Conservation (phyloP, 202 grass and related monocot species). For the Brachypodium distachyon region DNA sequence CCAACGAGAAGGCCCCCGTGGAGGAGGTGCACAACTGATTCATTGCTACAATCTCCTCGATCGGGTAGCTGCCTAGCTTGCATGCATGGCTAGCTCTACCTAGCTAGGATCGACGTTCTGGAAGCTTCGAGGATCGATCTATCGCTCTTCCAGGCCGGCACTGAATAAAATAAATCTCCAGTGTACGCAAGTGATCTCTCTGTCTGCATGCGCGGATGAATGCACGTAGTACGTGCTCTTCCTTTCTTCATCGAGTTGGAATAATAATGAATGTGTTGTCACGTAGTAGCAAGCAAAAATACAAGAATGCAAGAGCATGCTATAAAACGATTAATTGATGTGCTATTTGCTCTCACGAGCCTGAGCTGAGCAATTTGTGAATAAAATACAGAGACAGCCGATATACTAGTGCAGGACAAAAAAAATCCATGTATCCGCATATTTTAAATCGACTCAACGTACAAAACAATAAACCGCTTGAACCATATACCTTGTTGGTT, state of each 20-base stretch:
- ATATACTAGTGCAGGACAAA: no score
- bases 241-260: neutral
- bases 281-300: no score
- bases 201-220: neutral
- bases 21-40: conserved; percentile 46
- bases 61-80: neutral
- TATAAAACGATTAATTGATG: no score
- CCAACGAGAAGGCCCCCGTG: conserved; percentile 35
- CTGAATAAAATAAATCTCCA: conserved; percentile 1
- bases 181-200: neutral
- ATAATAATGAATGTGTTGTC: neutral
- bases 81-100: neutral
- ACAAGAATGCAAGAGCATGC: no score
- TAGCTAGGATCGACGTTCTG: neutral
- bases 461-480: no score
- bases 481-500: no score
- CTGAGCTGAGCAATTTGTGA: no score
- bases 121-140: no score
- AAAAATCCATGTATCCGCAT: no score
- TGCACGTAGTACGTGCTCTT: neutral
- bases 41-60: neutral
- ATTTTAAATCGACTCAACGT: no score
- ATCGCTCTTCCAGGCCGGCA: neutral
- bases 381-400: no score
- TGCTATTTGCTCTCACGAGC: no score